Conservation (phyloP, 2,329 filamentous ascomycete species). For the Bipolaris gigantea region DNA sequence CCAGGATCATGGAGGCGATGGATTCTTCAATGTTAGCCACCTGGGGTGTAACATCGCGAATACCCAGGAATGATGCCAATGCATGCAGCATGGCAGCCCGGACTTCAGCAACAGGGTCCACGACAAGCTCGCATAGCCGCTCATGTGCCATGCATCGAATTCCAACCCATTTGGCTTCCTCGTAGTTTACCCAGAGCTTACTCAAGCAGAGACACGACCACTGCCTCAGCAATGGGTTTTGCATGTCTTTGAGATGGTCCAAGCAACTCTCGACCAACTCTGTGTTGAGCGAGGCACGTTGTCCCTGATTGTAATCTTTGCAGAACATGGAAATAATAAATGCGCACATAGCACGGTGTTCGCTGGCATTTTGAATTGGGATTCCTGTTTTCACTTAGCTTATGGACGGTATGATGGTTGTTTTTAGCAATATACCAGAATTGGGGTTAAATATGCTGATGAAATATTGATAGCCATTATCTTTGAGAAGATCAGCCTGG, state of each 20-base stretch:
- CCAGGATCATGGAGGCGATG: constrained; percentile 82
- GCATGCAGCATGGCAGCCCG: constrained; percentile 91
- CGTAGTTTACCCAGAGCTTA: constrained; percentile 87
- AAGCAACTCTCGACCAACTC: constrained; percentile 90
- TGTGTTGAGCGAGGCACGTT: constrained; percentile 85
- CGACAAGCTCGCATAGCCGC: constrained; percentile 76
- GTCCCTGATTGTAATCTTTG: constrained; percentile 89
- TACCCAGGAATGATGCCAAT: constrained; percentile 90
- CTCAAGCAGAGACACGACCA: constrained; percentile 96
- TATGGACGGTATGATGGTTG: background rate
- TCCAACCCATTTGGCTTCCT: constrained; percentile 94
- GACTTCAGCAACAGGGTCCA: constrained; percentile 89
- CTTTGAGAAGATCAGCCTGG: constrained; percentile 91
- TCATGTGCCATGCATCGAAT: constrained; percentile 84
- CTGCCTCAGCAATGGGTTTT: constrained; percentile 86
- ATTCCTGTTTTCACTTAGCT: constrained; percentile 54
- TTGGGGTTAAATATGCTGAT: constrained; percentile 85
- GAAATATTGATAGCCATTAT: constrained; percentile 97
- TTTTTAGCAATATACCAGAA: constrained; percentile 52
- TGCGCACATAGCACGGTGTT: constrained; percentile 98
- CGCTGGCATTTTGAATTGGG: constrained; percentile 82
- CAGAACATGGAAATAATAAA: constrained; percentile 98
- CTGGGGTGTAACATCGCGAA: constrained; percentile 88
- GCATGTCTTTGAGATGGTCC: constrained; percentile 77
- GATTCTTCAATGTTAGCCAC: constrained; percentile 89